These are phyloP conservation scores for Alternaria sp. DNA, from an alignment of 2,329 filamentous ascomycete species.

Conservation along the genomic window DNA sequence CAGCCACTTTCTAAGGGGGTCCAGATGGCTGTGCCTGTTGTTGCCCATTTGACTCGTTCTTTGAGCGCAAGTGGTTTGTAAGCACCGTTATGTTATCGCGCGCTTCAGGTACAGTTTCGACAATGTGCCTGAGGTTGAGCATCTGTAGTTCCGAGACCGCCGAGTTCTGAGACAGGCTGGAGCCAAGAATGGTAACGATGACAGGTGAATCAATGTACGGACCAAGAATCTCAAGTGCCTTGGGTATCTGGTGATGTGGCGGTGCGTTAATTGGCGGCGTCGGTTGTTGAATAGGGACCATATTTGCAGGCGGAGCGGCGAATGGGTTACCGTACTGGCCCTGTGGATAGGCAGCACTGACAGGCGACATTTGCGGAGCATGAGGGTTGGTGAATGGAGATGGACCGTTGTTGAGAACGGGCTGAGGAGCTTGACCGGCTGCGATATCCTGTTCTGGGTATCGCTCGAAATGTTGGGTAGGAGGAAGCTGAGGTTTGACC, in stretches of 20 bases:
- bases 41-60: conserved; percentile 16
- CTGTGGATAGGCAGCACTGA: conserved; percentile 36
- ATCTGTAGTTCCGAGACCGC: conserved; percentile 66
- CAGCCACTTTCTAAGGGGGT: conserved; percentile 2
- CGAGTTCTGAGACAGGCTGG: conserved; percentile 39
- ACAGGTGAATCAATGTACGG: conserved; percentile 54
- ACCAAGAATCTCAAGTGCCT: conserved; percentile 54
- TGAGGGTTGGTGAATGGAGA: conserved; percentile 44
- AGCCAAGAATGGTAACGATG: conserved; percentile 50
- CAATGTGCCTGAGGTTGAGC: conserved; percentile 74
- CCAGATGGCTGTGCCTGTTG: conserved; percentile 12
- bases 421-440: conserved; percentile 24
- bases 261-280: conserved; percentile 22
- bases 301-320: conserved; percentile 21
- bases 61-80: conserved; percentile 30
- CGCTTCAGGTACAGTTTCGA: conserved; percentile 71
- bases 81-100: conserved; percentile 62
- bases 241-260: conserved; percentile 46
- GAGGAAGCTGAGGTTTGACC: conserved; percentile 40
- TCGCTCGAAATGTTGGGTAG: conserved; percentile 38
- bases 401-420: conserved; percentile 35
- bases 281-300: conserved; percentile 18
- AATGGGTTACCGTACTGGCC: conserved; percentile 36
- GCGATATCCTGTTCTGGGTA: conserved; percentile 28
- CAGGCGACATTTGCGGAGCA: conserved; percentile 47